Evolutionary conservation across 306 rosid genomes (phyloP), one percentile per base, ranked within the genome.

Genomic region (Cucurbita pepo): DNA sequence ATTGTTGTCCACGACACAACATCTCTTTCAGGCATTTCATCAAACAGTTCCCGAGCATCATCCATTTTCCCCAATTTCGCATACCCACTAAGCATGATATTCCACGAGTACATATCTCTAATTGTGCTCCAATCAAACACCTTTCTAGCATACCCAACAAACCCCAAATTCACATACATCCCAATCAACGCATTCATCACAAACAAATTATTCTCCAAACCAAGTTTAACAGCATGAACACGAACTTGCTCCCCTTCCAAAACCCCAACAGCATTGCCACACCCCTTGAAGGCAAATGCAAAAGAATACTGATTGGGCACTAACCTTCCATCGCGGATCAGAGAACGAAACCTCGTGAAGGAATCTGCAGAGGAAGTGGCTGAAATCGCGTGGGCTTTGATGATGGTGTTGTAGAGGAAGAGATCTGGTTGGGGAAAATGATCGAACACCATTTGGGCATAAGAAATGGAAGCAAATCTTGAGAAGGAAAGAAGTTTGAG

Each of bases 1-100:
- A 90, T 43, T 8, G 88, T 84, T 77, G 86, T 85, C 88, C 93
- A 86, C 16, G 93, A 84, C 67, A 88, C 90, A 60, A 81, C 88
- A 84, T 88, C 90, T 65, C 72, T 75, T 10, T 82, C 80, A 41
- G n/a, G 77, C 90, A 88, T 88, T 82, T 18, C 57, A 69, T 76
- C 86, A 79, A 88, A 88, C 75, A 82, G 55, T 19, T 84, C 74
- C 56, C 71, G 76, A 59, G 93, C 93, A 53, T 21, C 50, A 65
- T 18, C 74, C 83, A 88, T 77, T 74, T 81, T 53, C 47, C 86
- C 83, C 0, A 81, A 80, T 45, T 83, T 84, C 69, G 71, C 77
- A 8, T 82, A 86, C 10, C 85, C 88, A 41, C 81, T 78, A 64
- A 88, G 81, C 84, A 86, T 65, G 56, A 82, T 87, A 85, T 84